Evolutionary conservation across 305 asterid species (phyloP), one percentile per base, ranked within the genome.

Genomic region (Solanum chacoense): DNA sequence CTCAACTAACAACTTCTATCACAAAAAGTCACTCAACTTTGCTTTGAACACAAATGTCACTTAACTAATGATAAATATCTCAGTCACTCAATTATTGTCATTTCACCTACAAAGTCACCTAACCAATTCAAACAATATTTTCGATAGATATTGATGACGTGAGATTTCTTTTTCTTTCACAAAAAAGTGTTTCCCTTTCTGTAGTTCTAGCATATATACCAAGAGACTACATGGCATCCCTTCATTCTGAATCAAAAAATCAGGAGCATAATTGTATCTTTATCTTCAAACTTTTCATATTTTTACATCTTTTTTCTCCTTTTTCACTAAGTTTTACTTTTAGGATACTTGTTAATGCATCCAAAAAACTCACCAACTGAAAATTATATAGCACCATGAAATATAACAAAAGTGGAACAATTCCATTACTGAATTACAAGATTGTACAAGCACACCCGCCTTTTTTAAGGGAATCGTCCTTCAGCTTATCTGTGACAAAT

Each of bases 391-490:
- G 85, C 16, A 32, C 85, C 67, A 40, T 40, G 14, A 80, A 80
- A 79, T 26, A 26, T 14, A 79, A 40, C 85, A 63, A 42, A 80
- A 40, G 85, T 80, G 69, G 63, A 80, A 80, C 36, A 26, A 80
- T 80, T 40, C n/a, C 85, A 78, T 78, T 26, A 38, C 67, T 79
- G 85, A 45, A 91, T 88, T 87, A 95, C 92, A 95, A 92, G 91
- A 95, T 95, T 86, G 93, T 34, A 92, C 98, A 95, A 77, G 93
- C 91, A 92, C 98, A 95, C 63, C 96, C 93, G 37, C 93, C 94
- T 85, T 93, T 93, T 92, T 90, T 93, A 88, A 90, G 76, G 31
- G 93, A 71, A 89, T 93, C 92, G 26, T 93, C 98, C 89, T 93
- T 93, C 94, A 89, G 78, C 87, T 93, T 95, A 86, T 92, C 98